Conservation (phyloP, 495 filamentous ascomycete species). For the Penicillium taxi region DNA sequence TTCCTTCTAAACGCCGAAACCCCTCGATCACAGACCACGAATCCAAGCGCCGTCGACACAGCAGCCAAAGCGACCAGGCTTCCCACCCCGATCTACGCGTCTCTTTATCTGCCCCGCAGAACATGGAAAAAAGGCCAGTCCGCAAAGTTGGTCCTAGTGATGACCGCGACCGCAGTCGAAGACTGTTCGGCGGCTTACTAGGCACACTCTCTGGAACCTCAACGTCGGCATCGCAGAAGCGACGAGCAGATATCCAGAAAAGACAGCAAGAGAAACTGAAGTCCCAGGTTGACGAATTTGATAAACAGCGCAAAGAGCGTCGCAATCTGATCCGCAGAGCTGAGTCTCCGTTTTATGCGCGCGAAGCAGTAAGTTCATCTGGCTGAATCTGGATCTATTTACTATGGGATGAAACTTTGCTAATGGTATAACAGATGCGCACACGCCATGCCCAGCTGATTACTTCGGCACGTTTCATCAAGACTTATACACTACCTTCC, state of each 20-base stretch:
- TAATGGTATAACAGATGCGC: constrained; percentile 54
- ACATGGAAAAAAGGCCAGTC: constrained; percentile 36
- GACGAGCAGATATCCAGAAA: constrained; percentile 81
- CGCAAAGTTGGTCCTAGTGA: constrained; percentile 47
- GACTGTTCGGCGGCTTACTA: constrained; percentile 83
- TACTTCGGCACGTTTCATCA: constrained; percentile 64
- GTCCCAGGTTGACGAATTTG: constrained; percentile 60
- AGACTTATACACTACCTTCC: constrained; percentile 64
- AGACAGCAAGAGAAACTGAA: constrained; percentile 79
- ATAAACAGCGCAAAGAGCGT: constrained; percentile 55
- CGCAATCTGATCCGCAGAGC: constrained; percentile 50
- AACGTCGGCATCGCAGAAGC: constrained; percentile 58
- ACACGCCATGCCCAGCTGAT: constrained; percentile 66
- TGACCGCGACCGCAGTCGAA: constrained; percentile 78
- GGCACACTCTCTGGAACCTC: constrained; percentile 80
- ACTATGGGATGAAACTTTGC: neutral
- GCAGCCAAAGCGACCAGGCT: constrained; percentile 23
- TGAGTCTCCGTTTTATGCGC: constrained; percentile 72
- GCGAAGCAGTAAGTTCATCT: constrained; percentile 65
- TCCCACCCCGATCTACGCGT: constrained; percentile 10
- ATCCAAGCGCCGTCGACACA: constrained; percentile 49
- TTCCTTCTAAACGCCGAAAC: constrained; percentile 47
- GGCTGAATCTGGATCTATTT: constrained; percentile 3
- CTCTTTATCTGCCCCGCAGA: constrained; percentile 4
- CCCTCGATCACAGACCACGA: constrained; percentile 48